These are phyloP conservation scores for Mytilinidion resinicola DNA, from an alignment of 495 filamentous ascomycete genomes.

Conservation along the genomic window DNA sequence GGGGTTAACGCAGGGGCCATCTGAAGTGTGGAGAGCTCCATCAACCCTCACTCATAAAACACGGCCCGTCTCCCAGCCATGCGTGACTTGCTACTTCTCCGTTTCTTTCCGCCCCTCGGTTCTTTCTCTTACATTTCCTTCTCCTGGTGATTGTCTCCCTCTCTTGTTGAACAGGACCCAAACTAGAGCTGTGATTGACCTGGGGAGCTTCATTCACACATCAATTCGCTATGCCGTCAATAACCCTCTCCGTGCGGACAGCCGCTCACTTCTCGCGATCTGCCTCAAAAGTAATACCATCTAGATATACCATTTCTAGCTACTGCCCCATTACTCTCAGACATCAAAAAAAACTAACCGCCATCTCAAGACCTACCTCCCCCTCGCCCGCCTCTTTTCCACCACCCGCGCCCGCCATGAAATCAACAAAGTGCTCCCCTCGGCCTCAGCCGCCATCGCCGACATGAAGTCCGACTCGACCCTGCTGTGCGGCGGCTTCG, in stretches of 20 bases:
- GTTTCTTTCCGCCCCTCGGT: too few species aligned
- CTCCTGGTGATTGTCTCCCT: too few species aligned
- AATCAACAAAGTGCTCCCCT: constrained; percentile 38
- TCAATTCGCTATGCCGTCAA: constrained; percentile 21
- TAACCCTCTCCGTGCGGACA: constrained; percentile 15
- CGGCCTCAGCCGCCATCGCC: constrained; percentile 29
- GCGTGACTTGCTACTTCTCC: too few species aligned
- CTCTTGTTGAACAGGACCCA: too few species aligned
- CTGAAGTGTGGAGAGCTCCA: too few species aligned
- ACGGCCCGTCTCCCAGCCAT: too few species aligned
- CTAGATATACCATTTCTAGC: not conserved
- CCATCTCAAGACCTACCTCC: constrained; percentile 17
- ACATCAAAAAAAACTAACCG: too few species aligned
- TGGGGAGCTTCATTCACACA: not conserved
- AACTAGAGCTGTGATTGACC: too few species aligned
- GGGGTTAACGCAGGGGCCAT: too few species aligned
- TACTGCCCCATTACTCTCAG: too few species aligned
- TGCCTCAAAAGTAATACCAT: constrained; percentile 10
- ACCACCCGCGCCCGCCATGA: constrained; percentile 30
- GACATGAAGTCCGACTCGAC: constrained; percentile 31
- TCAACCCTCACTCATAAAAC: too few species aligned
- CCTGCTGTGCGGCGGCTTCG: constrained; percentile 33
- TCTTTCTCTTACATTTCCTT: too few species aligned
- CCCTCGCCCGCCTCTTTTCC: constrained; percentile 34
- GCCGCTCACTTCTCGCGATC: constrained; percentile 18